Base-by-base conservation (phyloP, 2,329 filamentous ascomycete genomes). In the Diaporthe sp. region DNA sequence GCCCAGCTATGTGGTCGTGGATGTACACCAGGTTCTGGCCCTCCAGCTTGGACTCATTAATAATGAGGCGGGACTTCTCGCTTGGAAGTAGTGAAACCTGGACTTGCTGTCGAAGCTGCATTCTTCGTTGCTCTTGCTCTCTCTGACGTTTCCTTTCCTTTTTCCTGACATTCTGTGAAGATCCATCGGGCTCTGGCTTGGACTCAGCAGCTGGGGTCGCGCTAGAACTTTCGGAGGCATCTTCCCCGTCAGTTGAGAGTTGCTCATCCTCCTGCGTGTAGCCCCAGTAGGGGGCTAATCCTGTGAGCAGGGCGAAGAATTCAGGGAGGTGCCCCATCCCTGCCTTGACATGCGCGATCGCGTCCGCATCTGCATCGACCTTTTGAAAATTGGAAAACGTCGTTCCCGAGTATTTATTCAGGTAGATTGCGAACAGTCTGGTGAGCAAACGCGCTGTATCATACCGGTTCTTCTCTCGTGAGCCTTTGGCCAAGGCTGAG, bases 31-130 rank as follows among this genome's bases (percentile, higher is more conserved):
- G 86, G 0, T 87, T 87, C 77, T 93, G 85, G 19, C 89, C 83
- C 3, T 92, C 89, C 28, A 87, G 84, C 79, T 93, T 94, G 38
- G 87, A 87, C 75, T 91, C 88, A 80, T 95, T 95, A 82, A 95
- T 89, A 61, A 93, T 90, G 33, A 94, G 82, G 64, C 87, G 82
- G 55, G 84, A 81, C 77, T 86, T 84, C 79, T 89, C 84, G 80
- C 81, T 87, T 76, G 81, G 82, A 76, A 78, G 83, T 61, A 80
- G 87, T 74, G 82, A 86, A 77, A 79, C 82, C 77, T 83, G 89
- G 76, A 89, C 83, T 76, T 81, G 86, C 77, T 82, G 83, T 77
- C 84, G 87, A 47, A 89, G 84, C 74, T 85, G 87, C 77, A 82
- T 80, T 40, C 85, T 84, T 35, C 92, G 90, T 76, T 84, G 81